Base-by-base conservation (phyloP, 805 yeast genomes). In the Candida ascalaphidarum region DNA sequence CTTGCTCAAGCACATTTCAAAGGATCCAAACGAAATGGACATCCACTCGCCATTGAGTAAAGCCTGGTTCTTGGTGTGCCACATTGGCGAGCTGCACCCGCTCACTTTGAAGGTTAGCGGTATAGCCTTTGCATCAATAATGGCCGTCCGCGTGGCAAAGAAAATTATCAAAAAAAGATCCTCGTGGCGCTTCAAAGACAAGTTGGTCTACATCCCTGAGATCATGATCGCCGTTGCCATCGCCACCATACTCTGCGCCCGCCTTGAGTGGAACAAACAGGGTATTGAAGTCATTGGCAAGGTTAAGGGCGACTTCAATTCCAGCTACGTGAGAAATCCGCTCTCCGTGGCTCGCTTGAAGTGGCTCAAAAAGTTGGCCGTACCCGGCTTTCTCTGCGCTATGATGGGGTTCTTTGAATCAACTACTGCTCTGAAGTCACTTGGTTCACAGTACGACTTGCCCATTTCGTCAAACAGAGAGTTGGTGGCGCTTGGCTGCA, bases 331-430 rank as follows among this genome's bases (percentile, higher is more conserved):
- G 30, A 52, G 47, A 28, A 62, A 62, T 28, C 96, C 96, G 4
- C 50, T 88, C 11, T 49, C 73, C 1, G 40, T 57, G 3, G 60
- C 61, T 12, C 58, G 66, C 33, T 61, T 61, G 21, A 60, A 69
- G 34, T 69, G 80, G 35, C 65, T 71, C 28, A 63, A 66, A 15
- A 53, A 76, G 27, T 68, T 84, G 41, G 65, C 75, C n/a, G 68
- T 89, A 1, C 73, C 92, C 0, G 67, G 68, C 3, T 74, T 86
- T 35, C 67, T 81, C 32, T 74, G 83, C 36, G 94, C 96, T 0
- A 71, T 85, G 46, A 58, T 89, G 21, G 97, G 97, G 0, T 85
- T 89, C 47, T 82, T 89, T 42, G 96, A 89, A 50, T 79, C 94
- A 6, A 82, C 96, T 1, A 86, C 95, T 0, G 96, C 96, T 1